These are phyloP conservation scores for Angomonas ambiguus DNA, from an alignment of 208 protist genomes.

Conservation along the genomic window DNA sequence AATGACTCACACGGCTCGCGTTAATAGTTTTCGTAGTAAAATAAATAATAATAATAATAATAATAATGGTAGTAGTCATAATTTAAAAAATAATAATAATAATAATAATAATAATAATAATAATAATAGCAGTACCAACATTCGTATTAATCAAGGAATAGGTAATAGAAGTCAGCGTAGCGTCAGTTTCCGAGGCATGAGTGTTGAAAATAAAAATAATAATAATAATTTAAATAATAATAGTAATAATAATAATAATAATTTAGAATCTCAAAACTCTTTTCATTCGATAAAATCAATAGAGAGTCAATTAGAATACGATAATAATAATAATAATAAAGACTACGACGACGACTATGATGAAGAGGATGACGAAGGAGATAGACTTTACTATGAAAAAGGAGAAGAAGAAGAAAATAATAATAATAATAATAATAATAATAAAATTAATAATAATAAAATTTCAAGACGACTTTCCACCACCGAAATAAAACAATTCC, in stretches of 20 bases:
- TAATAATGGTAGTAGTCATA: constrained; percentile 3
- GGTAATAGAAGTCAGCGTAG: background rate
- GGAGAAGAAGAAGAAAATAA: background rate
- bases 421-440: constrained; percentile 1
- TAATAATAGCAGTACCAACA: background rate
- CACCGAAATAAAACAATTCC: background rate
- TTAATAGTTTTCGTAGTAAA: background rate
- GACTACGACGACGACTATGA: background rate
- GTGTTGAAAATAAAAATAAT: background rate
- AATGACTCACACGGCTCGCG: too few relatives aligned
- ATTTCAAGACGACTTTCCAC: background rate
- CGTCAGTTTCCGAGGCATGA: background rate
- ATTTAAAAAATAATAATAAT: background rate
- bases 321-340: background rate
- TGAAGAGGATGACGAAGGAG: background rate
- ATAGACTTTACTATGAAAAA: background rate
- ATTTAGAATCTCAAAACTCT: background rate
- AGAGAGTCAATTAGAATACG: too few relatives aligned
- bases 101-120: constrained; percentile 5
- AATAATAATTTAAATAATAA: background rate
- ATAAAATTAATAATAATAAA: constrained; percentile 1
- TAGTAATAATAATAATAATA: constrained; percentile 9
- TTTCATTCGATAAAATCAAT: too few relatives aligned
- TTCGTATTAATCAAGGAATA: too few relatives aligned
- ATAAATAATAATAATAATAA: constrained; percentile 9